Evolutionary conservation across 2,329 filamentous ascomycete genomes (phyloP), one percentile per base, ranked within the genome.

Genomic region (Sporothrix luriei): DNA sequence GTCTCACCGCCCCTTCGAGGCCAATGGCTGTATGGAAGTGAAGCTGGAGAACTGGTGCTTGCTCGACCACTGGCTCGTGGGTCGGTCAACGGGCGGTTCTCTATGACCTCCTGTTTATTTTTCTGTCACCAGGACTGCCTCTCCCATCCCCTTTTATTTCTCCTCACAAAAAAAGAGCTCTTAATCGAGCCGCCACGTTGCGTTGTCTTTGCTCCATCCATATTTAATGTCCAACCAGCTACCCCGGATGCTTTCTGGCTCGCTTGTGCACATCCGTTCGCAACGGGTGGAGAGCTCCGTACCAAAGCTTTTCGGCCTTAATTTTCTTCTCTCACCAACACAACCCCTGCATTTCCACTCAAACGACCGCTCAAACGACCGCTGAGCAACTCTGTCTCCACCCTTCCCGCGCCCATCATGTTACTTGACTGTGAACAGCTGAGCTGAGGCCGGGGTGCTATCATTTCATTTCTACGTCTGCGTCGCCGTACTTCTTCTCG

Each of bases 371-470:
- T 29, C 54, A 57, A 29, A 57, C 26, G 26, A 57, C 54, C 54
- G 54, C 26, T 57, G 54, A 38, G 54, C 16, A 9, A 57, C 33
- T 33, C 4, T 33, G 29, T 57, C 54, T 57, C 54, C 54, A 57
- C 26, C 19, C 54, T 7, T 57, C 54, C 26, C 54, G 54, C 54
- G 4, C 14, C 14, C 14, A 33, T 33, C 54, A 14, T 38, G 11
- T 52, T 26, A 5, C n/a, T 52, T 52, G 6, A 5, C 33, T 33
- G 33, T 5, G 33, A 33, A 33, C 33, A 7, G 33, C 33, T 33
- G 33, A 33, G 33, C 6, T 33, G 33, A 33, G 33, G 33, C 33
- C 33, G 33, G 33, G 33, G 33, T 33, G 6, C 1, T 52, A 26
- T 52, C 14, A 26, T 26, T 52, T 26, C 7, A 13, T 26, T 52